A percentile compares a stretch with the other conserved stretches of the same genome.
phyloP scores from a whole-genome alignment of 768 basidiomycete species.

The Boletellus ananas region DNA sequence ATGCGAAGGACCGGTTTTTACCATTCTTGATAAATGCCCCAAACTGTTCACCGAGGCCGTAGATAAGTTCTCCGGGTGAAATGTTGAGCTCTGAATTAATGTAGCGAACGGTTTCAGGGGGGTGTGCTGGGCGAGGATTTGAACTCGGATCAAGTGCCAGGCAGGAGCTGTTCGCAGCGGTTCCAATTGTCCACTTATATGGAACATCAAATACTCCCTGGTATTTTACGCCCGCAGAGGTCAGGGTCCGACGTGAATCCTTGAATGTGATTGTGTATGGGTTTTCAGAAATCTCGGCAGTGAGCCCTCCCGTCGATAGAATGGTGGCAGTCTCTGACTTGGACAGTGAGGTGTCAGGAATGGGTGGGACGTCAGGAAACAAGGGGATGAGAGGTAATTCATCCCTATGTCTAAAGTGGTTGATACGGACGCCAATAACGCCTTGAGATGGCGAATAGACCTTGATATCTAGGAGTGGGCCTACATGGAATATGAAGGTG shows the following conservation, averaged over 20 bases:
- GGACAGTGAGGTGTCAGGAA: slow-evolving; percentile 40
- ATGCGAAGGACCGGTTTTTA: slow-evolving; percentile 30
- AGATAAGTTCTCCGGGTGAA: slow-evolving; percentile 67
- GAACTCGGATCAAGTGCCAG: slow-evolving; percentile 54
- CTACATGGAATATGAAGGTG: neutral
- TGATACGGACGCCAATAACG: slow-evolving; percentile 53
- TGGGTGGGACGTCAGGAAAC: slow-evolving; percentile 56
- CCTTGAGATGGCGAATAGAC: slow-evolving; percentile 55
- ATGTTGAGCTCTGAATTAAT: slow-evolving; percentile 57
- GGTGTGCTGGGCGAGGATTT: slow-evolving; percentile 46
- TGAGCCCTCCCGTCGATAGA: slow-evolving; percentile 46
- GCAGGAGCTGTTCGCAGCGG: slow-evolving; percentile 53
- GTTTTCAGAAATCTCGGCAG: slow-evolving; percentile 54
- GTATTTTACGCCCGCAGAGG: slow-evolving; percentile 47
- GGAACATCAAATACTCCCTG: slow-evolving; percentile 56
- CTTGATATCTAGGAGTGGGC: slow-evolving; percentile 32
- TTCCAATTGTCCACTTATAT: slow-evolving; percentile 46
- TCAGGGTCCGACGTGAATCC: slow-evolving; percentile 29
- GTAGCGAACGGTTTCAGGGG: slow-evolving; percentile 45
- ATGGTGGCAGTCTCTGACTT: slow-evolving; percentile 21
- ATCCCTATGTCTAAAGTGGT: slow-evolving; percentile 46
- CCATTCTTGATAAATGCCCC: slow-evolving; percentile 75
- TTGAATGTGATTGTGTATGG: slow-evolving; percentile 62
- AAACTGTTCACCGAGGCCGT: slow-evolving; percentile 75
- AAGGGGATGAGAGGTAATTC: slow-evolving; percentile 50